Conservation (phyloP, 2,329 filamentous ascomycete genomes). For the Parafenestella ontariensis region DNA sequence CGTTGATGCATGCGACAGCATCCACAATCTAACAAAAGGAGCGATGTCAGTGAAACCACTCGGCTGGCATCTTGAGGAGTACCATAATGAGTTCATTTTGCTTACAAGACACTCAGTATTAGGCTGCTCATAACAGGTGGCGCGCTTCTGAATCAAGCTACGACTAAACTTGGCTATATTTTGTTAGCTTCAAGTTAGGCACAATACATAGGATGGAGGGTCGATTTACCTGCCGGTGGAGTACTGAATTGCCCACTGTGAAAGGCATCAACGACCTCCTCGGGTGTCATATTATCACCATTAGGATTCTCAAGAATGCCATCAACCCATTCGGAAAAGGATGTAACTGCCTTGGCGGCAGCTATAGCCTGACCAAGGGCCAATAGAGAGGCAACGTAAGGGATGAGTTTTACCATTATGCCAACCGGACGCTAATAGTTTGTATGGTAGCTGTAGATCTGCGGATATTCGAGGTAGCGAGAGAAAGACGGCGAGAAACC, state of each 20-base stretch:
- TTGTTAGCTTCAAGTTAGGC: conserved; percentile 7
- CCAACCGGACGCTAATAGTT: conserved; percentile 4
- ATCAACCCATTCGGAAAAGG: conserved; percentile 21
- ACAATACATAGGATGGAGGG: background rate
- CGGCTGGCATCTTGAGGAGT: background rate
- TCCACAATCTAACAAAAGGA: conserved; percentile 10
- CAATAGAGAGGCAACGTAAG: conserved; percentile 13
- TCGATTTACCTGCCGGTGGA: conserved; percentile 12
- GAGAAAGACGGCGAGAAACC: conserved; percentile 2
- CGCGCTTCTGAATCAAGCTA: conserved; percentile 16
- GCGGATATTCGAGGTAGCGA: conserved; percentile 1
- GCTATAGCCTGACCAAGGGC: conserved; percentile 14
- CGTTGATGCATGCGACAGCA: conserved; percentile 19
- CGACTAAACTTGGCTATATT: conserved; percentile 10
- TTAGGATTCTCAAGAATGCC: conserved; percentile 15
- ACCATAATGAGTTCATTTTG: conserved; percentile 1
- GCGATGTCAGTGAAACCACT: conserved; percentile 8
- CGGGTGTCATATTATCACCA: conserved; percentile 20
- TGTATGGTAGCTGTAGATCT: conserved; percentile 2
- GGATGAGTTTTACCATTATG: conserved; percentile 17
- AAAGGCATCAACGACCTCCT: conserved; percentile 17
- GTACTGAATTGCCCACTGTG: conserved; percentile 12
- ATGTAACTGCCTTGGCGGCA: conserved; percentile 16
- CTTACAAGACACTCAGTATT: conserved; percentile 14
- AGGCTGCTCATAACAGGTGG: conserved; percentile 9